Evolutionary conservation across 2,329 filamentous ascomycete genomes (phyloP).

Genomic region (Claviceps pusilla): DNA sequence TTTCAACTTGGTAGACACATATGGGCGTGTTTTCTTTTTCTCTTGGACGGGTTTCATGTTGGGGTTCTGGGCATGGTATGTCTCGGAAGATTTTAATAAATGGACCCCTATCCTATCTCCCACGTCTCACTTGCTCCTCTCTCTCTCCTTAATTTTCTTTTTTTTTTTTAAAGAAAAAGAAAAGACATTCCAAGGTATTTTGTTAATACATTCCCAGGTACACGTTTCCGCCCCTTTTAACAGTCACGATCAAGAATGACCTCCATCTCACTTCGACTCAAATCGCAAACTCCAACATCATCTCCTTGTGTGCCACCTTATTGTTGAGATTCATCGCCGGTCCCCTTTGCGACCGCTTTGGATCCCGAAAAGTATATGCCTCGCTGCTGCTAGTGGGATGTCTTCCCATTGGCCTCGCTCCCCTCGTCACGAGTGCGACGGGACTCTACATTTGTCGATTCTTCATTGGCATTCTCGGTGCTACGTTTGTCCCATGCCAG

Average conservation of each 20-base stretch:
- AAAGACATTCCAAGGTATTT: too few species aligned
- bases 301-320: slow-evolving; percentile 56
- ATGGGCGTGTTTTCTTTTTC: slow-evolving; percentile 83
- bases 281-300: slow-evolving; percentile 80
- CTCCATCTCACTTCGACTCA: slow-evolving; percentile 54
- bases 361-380: slow-evolving; percentile 66
- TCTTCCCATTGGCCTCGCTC: slow-evolving; percentile 69
- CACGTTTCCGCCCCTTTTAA: slow-evolving; percentile 70
- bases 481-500: slow-evolving; percentile 70
- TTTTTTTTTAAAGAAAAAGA: too few species aligned
- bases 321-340: slow-evolving; percentile 65
- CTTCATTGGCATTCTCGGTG: slow-evolving; percentile 67
- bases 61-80: slow-evolving; percentile 68
- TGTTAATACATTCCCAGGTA: slow-evolving; percentile 32
- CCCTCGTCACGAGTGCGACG: slow-evolving; percentile 47
- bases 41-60: slow-evolving; percentile 77
- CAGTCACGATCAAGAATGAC: slow-evolving; percentile 66
- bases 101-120: background rate
- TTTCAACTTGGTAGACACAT: slow-evolving; percentile 61
- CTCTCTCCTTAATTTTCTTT: background rate
- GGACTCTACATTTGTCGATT: slow-evolving; percentile 63
- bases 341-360: slow-evolving; percentile 72
- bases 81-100: background rate
- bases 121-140: background rate
- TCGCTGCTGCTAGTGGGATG: slow-evolving; percentile 62